These are phyloP conservation scores for Lomentospora prolificans DNA, from an alignment of 2,329 filamentous ascomycete species.

Conservation along the genomic window DNA sequence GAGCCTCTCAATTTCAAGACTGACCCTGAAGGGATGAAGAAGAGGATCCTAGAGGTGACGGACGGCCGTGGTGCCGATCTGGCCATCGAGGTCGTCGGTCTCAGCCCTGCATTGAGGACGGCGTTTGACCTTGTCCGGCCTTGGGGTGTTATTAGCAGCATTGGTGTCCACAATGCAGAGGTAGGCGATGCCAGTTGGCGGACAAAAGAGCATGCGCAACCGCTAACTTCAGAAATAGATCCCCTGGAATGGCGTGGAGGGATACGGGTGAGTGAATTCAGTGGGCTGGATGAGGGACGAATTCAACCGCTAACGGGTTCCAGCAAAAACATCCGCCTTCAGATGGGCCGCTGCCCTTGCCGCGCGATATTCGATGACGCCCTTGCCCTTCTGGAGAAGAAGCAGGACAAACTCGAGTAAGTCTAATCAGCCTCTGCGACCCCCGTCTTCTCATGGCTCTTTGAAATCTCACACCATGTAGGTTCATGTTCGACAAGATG, in stretches of 20 bases:
- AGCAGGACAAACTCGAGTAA: constrained; percentile 53
- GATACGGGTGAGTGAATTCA: constrained; percentile 36
- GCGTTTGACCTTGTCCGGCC: constrained; percentile 58
- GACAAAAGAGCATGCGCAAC: neutral
- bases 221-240: constrained; percentile 33
- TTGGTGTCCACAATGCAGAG: constrained; percentile 63
- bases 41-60: constrained; percentile 61
- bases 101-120: constrained; percentile 54
- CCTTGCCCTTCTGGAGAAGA: constrained; percentile 49
- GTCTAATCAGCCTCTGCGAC: constrained; percentile 45
- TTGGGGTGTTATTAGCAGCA: constrained; percentile 59
- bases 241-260: constrained; percentile 56
- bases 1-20: constrained; percentile 68
- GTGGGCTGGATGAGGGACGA: neutral
- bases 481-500: constrained; percentile 69
- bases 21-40: constrained; percentile 52
- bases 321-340: constrained; percentile 61
- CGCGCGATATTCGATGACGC: constrained; percentile 59
- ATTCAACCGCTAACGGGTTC: constrained; percentile 9
- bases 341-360: constrained; percentile 70
- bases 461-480: constrained; percentile 18
- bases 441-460: neutral
- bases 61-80: constrained; percentile 74
- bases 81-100: constrained; percentile 64
- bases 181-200: constrained; percentile 24